phyloP scores from a whole-genome alignment of 345 rosid genomes.

The Anastatica hierochuntica region DNA sequence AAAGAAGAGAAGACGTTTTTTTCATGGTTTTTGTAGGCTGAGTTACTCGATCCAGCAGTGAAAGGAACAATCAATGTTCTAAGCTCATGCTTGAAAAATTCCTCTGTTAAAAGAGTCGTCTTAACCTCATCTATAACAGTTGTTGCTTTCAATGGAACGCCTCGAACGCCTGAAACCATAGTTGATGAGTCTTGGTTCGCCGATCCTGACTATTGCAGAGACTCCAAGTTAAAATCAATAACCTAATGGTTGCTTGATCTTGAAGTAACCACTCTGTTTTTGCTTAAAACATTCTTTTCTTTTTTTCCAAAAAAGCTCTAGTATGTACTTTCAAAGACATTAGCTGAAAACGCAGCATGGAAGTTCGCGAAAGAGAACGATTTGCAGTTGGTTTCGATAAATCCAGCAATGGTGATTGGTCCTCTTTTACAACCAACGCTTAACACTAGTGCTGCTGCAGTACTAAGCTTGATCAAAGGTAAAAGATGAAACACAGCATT shows the following conservation, averaged over 20 bases:
- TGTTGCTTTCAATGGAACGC: slow-evolving; percentile 39
- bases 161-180: slow-evolving; percentile 58
- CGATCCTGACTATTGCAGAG: not conserved
- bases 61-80: slow-evolving; percentile 72
- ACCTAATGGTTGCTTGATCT: not conserved
- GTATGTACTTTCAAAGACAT: slow-evolving; percentile 71
- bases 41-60: slow-evolving; percentile 67
- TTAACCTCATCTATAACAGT: slow-evolving; percentile 68
- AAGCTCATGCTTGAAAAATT: slow-evolving; percentile 41
- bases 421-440: slow-evolving; percentile 84
- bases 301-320: slow-evolving; percentile 38
- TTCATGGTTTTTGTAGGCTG: slow-evolving; percentile 42
- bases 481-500: not conserved
- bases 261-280: slow-evolving; percentile 2
- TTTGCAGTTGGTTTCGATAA: slow-evolving; percentile 55
- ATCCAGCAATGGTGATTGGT: slow-evolving; percentile 85
- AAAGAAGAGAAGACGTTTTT: too few relatives aligned
- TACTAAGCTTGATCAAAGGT: too few relatives aligned
- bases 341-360: slow-evolving; percentile 88
- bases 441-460: slow-evolving; percentile 80
- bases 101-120: slow-evolving; percentile 57
- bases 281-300: not conserved
- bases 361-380: slow-evolving; percentile 60
- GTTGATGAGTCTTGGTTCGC: slow-evolving; percentile 28
- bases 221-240: not conserved